Evolutionary conservation across 176 grass and related monocot genomes (phyloP).

Genomic region (Alloteropsis semialata): DNA sequence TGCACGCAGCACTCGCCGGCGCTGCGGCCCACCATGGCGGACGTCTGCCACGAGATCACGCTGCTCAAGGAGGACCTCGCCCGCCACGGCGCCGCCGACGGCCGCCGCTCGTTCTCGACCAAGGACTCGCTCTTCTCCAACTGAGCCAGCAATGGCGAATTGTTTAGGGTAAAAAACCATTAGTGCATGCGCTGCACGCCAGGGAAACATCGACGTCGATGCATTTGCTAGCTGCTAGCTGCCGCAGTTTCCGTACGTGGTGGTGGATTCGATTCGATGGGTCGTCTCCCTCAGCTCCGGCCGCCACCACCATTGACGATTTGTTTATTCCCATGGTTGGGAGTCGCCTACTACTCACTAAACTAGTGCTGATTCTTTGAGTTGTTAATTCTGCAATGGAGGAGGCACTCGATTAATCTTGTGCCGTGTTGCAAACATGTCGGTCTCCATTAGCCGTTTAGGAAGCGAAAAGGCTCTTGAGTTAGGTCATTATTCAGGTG

Average conservation of each 20-base stretch:
- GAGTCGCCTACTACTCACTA: constrained; percentile 45
- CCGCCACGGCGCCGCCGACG: neutral
- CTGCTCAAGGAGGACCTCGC: constrained; percentile 64
- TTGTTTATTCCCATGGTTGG: constrained; percentile 31
- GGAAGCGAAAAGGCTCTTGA: constrained; percentile 43
- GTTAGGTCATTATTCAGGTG: constrained; percentile 60
- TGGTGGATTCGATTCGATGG: constrained; percentile 14
- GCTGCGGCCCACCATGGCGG: constrained; percentile 69
- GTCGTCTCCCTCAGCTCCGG: neutral
- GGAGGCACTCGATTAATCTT: constrained; percentile 33
- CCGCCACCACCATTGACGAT: neutral
- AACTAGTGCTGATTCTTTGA: constrained; percentile 49
- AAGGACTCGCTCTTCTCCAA: constrained; percentile 46
- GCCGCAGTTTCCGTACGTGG: neutral
- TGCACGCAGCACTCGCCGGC: constrained; percentile 76
- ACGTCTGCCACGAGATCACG: constrained; percentile 64
- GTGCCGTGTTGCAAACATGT: constrained; percentile 31
- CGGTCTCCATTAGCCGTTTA: constrained; percentile 39
- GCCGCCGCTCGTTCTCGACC: constrained; percentile 23
- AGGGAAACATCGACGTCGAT: no score
- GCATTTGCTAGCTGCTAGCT: no score
- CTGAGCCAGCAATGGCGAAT: neutral
- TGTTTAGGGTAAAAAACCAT: neutral
- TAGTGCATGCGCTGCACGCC: neutral
- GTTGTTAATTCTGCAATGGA: constrained; percentile 39